phyloP scores from a whole-genome alignment of 352 stramenopile genomes.

The Phytopythium montanum region DNA sequence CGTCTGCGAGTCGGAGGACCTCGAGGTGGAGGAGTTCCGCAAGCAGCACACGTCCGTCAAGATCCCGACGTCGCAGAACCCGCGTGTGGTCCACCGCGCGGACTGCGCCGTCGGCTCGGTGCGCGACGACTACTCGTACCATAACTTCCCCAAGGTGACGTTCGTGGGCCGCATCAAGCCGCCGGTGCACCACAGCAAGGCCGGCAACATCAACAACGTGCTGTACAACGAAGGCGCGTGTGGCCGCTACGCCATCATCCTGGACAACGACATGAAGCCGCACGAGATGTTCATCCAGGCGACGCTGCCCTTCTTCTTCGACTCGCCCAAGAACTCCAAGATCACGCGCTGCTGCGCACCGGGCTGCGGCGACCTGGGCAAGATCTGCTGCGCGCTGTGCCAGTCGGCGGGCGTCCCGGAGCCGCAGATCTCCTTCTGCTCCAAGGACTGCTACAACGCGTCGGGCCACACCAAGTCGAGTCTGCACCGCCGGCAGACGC shows the following conservation, averaged over 20 bases:
- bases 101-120: conserved; percentile 67
- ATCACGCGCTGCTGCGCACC: conserved; percentile 54
- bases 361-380: conserved; percentile 63
- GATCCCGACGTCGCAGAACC: conserved; percentile 46
- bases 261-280: conserved; percentile 84
- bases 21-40: conserved; percentile 71
- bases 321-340: conserved; percentile 61
- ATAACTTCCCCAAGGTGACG: conserved; percentile 52
- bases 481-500: conserved; percentile 64
- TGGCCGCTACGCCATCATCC: conserved; percentile 68
- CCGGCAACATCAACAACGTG: conserved; percentile 82
- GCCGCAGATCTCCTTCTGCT: conserved; percentile 67
- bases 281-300: conserved; percentile 77
- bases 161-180: conserved; percentile 68
- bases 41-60: conserved; percentile 71
- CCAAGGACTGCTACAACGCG: conserved; percentile 76
- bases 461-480: conserved; percentile 59
- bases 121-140: conserved; percentile 70
- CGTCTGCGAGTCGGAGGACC: conserved; percentile 60
- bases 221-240: conserved; percentile 75
- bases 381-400: conserved; percentile 73
- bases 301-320: conserved; percentile 69
- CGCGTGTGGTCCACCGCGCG: conserved; percentile 36
- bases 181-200: conserved; percentile 70
- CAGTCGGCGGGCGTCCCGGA: conserved; percentile 61